Evolutionary conservation across 2,329 filamentous ascomycete species (phyloP).

Genomic region (Calonectria honghensis): DNA sequence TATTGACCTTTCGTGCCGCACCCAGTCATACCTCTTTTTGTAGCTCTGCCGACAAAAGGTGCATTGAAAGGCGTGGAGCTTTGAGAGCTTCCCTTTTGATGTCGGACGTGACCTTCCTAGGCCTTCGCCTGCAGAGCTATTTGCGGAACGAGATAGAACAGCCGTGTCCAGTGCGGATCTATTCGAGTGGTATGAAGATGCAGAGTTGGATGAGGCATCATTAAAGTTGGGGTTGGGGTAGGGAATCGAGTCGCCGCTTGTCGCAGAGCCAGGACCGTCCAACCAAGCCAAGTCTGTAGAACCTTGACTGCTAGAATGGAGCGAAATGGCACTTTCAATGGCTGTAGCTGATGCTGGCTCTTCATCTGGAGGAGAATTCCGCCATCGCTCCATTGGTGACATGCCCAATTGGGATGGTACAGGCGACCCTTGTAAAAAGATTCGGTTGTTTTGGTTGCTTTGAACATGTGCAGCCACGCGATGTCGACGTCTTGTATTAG

Average conservation of each 20-base stretch:
- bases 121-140: slow-evolving; percentile 48
- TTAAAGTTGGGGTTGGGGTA: slow-evolving; percentile 45
- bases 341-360: slow-evolving; percentile 63
- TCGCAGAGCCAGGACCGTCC: slow-evolving; percentile 57
- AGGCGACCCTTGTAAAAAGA: slow-evolving; percentile 64
- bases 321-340: slow-evolving; percentile 60
- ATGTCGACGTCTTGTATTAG: slow-evolving; percentile 69
- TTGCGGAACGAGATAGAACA: slow-evolving; percentile 48
- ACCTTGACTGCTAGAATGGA: slow-evolving; percentile 42
- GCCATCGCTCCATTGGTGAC: slow-evolving; percentile 68
- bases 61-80: slow-evolving; percentile 59
- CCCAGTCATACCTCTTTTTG: slow-evolving; percentile 64
- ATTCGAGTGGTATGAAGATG: slow-evolving; percentile 54
- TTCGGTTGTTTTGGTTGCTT: slow-evolving; percentile 48
- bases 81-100: slow-evolving; percentile 40
- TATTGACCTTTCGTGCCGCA: slow-evolving; percentile 70
- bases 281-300: slow-evolving; percentile 46
- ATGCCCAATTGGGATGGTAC: slow-evolving; percentile 63
- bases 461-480: slow-evolving; percentile 59
- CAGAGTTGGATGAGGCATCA: slow-evolving; percentile 54
- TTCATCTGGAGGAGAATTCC: slow-evolving; percentile 65
- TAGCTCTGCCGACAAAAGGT: slow-evolving; percentile 63
- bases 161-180: slow-evolving; percentile 41
- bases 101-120: slow-evolving; percentile 39
- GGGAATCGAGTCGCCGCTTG: slow-evolving; percentile 56